phyloP scores from a whole-genome alignment of 768 basidiomycete species.

The Serendipita sp. region DNA sequence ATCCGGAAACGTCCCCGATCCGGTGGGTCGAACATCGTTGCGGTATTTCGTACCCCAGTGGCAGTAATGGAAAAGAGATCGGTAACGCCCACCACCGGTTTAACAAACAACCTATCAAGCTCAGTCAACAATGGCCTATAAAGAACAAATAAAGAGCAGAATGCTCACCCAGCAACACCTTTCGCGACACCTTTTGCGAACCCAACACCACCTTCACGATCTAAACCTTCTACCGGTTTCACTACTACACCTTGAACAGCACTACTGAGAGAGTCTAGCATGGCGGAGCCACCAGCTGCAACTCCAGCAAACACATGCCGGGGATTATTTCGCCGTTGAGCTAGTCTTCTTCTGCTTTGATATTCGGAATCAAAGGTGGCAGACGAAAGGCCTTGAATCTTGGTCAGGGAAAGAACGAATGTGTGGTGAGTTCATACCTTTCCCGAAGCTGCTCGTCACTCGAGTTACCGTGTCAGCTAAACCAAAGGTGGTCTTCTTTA shows the following conservation, averaged over 20 bases:
- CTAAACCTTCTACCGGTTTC: constrained; percentile 95
- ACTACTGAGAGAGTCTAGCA: constrained; percentile 86
- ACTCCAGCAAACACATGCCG: constrained; percentile 99
- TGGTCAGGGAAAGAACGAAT: neutral
- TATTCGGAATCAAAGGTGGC: constrained; percentile 95
- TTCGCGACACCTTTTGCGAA: constrained; percentile 98
- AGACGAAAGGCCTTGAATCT: constrained; percentile 63
- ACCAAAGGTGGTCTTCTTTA: constrained; percentile 98
- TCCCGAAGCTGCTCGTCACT: constrained; percentile 92
- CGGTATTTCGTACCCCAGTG: constrained; percentile 89
- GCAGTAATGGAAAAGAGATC: constrained; percentile 90
- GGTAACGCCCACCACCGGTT: constrained; percentile 92
- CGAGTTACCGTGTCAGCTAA: constrained; percentile 94
- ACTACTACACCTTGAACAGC: constrained; percentile 93
- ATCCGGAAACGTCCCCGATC: constrained; percentile 74
- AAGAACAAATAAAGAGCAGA: neutral
- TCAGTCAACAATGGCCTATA: neutral
- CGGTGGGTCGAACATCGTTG: constrained; percentile 90
- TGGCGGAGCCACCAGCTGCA: constrained; percentile 81
- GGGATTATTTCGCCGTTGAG: constrained; percentile 83
- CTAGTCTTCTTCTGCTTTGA: constrained; percentile 75
- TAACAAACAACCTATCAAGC: constrained; percentile 20
- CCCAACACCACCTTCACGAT: constrained; percentile 80
- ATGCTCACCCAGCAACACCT: constrained; percentile 76
- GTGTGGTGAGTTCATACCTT: constrained; percentile 37